These are phyloP conservation scores for Colletotrichum eleusines DNA, from an alignment of 2,329 filamentous ascomycete genomes.

Conservation along the genomic window DNA sequence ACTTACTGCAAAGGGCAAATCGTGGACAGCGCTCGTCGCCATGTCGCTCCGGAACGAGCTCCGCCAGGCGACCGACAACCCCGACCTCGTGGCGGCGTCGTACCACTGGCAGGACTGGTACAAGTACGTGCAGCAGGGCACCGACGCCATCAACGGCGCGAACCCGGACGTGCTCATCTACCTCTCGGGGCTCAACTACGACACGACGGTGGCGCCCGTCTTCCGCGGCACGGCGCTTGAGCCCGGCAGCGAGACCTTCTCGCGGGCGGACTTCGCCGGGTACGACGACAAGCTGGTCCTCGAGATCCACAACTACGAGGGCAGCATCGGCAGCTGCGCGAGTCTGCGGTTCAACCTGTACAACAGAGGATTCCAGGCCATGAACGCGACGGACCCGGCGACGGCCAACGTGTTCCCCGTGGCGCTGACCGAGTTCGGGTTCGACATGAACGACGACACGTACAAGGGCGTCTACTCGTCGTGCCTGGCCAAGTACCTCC, in stretches of 20 bases:
- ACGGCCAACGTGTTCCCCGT: conserved; percentile 55
- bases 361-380: conserved; percentile 65
- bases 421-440: conserved; percentile 67
- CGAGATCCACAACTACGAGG: conserved; percentile 73
- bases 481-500: conserved; percentile 64
- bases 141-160: conserved; percentile 61
- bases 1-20: conserved; percentile 53
- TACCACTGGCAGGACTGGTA: conserved; percentile 72
- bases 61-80: conserved; percentile 56
- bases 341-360: conserved; percentile 60
- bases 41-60: conserved; percentile 68
- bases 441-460: conserved; percentile 60
- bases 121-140: conserved; percentile 60
- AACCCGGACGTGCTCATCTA: conserved; percentile 68
- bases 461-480: conserved; percentile 63
- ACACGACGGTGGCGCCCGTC: conserved; percentile 66
- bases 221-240: conserved; percentile 61
- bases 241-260: conserved; percentile 60
- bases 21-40: conserved; percentile 61
- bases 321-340: conserved; percentile 60
- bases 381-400: conserved; percentile 53
- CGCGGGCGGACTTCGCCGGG: conserved; percentile 58
- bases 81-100: conserved; percentile 48
- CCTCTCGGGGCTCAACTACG: conserved; percentile 69
- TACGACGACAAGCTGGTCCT: conserved; percentile 68